Evolutionary conservation across 2,329 filamentous ascomycete genomes (phyloP).

Genomic region (Penicillium sp.): DNA sequence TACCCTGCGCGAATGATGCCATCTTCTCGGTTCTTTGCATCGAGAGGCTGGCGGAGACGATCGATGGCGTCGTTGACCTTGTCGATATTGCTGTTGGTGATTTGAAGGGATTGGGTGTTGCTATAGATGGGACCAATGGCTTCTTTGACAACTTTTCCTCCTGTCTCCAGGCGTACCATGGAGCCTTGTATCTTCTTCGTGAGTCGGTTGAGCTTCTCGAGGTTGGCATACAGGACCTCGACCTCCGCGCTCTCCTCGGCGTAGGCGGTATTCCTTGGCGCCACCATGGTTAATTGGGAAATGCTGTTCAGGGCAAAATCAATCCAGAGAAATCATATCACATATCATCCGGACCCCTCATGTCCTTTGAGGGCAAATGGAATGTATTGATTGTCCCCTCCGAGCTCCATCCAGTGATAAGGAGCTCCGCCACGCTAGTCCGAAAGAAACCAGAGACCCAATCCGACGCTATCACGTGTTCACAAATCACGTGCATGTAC

Average conservation of each 20-base stretch:
- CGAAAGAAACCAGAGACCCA: background rate
- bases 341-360: slow-evolving; percentile 17
- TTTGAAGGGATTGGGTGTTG: slow-evolving; percentile 85
- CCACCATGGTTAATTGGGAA: slow-evolving; percentile 47
- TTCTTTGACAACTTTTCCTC: slow-evolving; percentile 85
- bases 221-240: slow-evolving; percentile 64
- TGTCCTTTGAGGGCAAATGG: background rate
- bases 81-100: slow-evolving; percentile 87
- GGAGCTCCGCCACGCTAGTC: slow-evolving; percentile 24
- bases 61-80: slow-evolving; percentile 83
- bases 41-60: slow-evolving; percentile 80
- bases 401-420: slow-evolving; percentile 16
- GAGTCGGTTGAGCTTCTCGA: slow-evolving; percentile 89
- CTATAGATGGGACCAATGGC: slow-evolving; percentile 89
- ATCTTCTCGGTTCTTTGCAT: slow-evolving; percentile 89
- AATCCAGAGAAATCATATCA: slow-evolving; percentile 17
- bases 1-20: slow-evolving; percentile 80
- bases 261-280: slow-evolving; percentile 55
- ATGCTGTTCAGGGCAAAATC: slow-evolving; percentile 14
- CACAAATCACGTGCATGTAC: background rate
- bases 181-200: slow-evolving; percentile 95
- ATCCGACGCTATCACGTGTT: background rate
- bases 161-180: slow-evolving; percentile 76
- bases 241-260: slow-evolving; percentile 68
- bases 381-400: slow-evolving; percentile 8